Base-by-base conservation (phyloP, 176 grass and related monocot genomes). In the Triticum monococcum region DNA sequence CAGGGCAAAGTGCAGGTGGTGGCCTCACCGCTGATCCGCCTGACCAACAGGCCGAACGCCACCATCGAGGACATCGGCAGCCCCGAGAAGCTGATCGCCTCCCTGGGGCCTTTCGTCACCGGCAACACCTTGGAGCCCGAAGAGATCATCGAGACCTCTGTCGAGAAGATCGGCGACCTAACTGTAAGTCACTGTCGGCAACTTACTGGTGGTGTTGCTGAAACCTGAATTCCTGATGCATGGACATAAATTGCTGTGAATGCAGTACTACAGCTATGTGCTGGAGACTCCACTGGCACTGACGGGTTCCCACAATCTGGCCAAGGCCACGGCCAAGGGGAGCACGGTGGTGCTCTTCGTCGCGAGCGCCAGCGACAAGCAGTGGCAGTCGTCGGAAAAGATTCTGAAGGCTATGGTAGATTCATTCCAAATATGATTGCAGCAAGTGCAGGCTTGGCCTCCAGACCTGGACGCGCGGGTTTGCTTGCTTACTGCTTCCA, bases 301-400 rank as follows among this genome's bases (percentile, higher is more conserved):
- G 45, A 98, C 94, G 6, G 97, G 97, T 2, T 91, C 92, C 5
- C 94, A 98, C 89, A 98, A 98, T 81, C 84, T 98, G 75, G 92
- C 97, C 7, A 98, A 98, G 86, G 97, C 97, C n/a, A 96, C 97
- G 70, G 94, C 97, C 63, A 98, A 96, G 85, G 94, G 97, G 70
- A 98, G 18, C 77, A 98, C 92, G 10, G 97, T 98, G 80, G 84
- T 98, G 87, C 89, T 98, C 38, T 98, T 98, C 88, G 97, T 98
- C 30, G 97, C 72, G 0, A 98, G 97, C 88, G 94, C 97, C 43
- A 94, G 48, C 73, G 97, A 98, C 72, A 98, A 88, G 67, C 97
- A 96, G 76, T 98, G 97, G 94, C 65, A 83, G 13, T 82, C 88
- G 57, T 89, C 94, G 28, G 1, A 94, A 76, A 98, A 96, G 87